phyloP scores from a whole-genome alignment of 352 stramenopile species.

The Achlya hypogyna region DNA sequence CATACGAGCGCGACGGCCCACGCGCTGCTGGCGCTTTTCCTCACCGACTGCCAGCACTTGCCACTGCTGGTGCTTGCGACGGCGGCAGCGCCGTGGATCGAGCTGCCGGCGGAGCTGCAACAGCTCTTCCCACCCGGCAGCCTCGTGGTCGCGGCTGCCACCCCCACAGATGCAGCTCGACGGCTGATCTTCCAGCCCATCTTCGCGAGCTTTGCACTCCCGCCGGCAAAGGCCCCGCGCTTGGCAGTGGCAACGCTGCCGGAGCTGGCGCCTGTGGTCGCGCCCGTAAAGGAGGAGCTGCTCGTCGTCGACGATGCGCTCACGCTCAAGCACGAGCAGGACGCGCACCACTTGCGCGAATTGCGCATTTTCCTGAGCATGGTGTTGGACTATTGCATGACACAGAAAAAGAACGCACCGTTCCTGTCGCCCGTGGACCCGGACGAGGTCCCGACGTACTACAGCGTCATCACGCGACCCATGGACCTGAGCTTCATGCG shows the following conservation, averaged over 20 bases:
- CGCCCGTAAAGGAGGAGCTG: conserved; percentile 23
- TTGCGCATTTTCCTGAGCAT: conserved; percentile 82
- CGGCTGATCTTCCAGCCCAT: conserved; percentile 52
- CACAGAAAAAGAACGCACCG: conserved; percentile 48
- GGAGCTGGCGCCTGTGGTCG: background rate
- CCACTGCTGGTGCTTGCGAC: conserved; percentile 72
- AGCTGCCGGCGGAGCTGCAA: conserved; percentile 42
- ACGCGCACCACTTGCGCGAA: conserved; percentile 79
- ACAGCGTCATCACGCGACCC: conserved; percentile 75
- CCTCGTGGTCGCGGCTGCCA: conserved; percentile 35
- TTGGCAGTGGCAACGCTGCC: background rate
- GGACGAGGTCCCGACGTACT: conserved; percentile 79
- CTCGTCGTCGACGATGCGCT: conserved; percentile 37
- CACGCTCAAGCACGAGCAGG: conserved; percentile 43
- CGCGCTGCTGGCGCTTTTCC: conserved; percentile 67
- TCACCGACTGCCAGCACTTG: conserved; percentile 58
- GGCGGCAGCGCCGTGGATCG: conserved; percentile 30
- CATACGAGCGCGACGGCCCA: conserved; percentile 69
- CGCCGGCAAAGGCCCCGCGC: conserved; percentile 24
- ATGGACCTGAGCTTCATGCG: conserved; percentile 87
- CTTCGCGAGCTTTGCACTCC: conserved; percentile 42
- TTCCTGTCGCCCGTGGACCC: conserved; percentile 70
- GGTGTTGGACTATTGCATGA: conserved; percentile 75
- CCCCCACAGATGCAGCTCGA: conserved; percentile 26
- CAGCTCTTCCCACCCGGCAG: conserved; percentile 36